phyloP scores from a whole-genome alignment of 2,329 filamentous ascomycete species.

The Colletotrichum musae region DNA sequence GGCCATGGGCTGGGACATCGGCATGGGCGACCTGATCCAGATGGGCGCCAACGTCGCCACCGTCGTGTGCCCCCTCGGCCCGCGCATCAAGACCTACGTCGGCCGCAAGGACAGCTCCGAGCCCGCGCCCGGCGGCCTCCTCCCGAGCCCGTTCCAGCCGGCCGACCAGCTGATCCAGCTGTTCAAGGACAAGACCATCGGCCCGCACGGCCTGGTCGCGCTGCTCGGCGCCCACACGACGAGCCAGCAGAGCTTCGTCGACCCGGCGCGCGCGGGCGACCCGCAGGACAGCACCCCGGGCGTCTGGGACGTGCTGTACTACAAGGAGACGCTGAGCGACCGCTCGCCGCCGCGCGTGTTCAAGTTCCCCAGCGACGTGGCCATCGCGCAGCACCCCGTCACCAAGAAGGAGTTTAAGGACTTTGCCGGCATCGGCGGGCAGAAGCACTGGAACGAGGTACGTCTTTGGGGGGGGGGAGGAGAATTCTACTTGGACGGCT shows the following conservation, averaged over 20 bases:
- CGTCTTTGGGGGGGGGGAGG: no score
- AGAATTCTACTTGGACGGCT: no score
- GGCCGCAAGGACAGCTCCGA: conserved; percentile 63
- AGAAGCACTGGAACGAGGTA: conserved; percentile 56
- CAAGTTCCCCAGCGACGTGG: conserved; percentile 59
- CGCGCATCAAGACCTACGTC: conserved; percentile 65
- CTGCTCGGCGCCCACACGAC: conserved; percentile 69
- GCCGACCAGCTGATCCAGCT: conserved; percentile 63
- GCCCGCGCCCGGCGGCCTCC: conserved; percentile 55
- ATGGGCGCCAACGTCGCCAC: conserved; percentile 66
- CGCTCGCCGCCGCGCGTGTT: conserved; percentile 54
- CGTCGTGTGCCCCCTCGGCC: conserved; percentile 61
- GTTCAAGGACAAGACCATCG: conserved; percentile 69
- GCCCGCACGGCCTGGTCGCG: conserved; percentile 64
- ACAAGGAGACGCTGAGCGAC: conserved; percentile 54
- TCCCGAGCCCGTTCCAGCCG: conserved; percentile 59
- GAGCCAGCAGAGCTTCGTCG: conserved; percentile 63
- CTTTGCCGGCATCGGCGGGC: conserved; percentile 52
- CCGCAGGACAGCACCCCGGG: conserved; percentile 68
- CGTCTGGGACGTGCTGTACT: conserved; percentile 68
- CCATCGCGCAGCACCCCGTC: conserved; percentile 53
- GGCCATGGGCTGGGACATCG: conserved; percentile 51
- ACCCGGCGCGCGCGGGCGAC: conserved; percentile 55
- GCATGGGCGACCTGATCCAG: conserved; percentile 69
- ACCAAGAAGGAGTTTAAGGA: conserved; percentile 55